Evolutionary conservation across 805 yeast genomes (phyloP), one percentile per base, ranked within the genome.

Genomic region (Cyberlindnera euphorbiae): DNA sequence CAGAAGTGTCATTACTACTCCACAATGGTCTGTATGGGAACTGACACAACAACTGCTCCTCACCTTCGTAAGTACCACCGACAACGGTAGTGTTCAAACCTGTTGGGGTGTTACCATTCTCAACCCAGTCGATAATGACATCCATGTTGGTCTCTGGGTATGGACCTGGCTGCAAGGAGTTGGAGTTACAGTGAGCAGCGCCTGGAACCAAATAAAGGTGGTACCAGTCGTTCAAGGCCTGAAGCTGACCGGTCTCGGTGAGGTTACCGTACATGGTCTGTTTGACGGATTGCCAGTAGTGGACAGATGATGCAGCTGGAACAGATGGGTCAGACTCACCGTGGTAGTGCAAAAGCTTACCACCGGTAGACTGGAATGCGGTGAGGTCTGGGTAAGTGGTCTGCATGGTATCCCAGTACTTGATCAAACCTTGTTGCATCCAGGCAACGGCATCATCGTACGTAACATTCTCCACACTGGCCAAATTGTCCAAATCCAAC

Each of bases 251-350:
- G 11, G 13, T 24, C n/a, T 22, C 22, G 18, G 33, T 31, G 33
- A 23, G 22, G 22, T 24, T 24, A 8, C 21, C 18, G 21, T 31
- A 31, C 33, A 31, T 31, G 33, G 13, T n/a, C 14, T 31, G 14
- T 15, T 22, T 31, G 10, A 31, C 26, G 16, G 33, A 22, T 24
- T 31, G 33, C 33, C 33, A 31, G 28, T 31, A 31, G 33, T 31
- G 33, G 28, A 31, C 21, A 6, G 33, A 31, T 16, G 33, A 31
- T 11, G 33, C 33, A 23, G 28, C 28, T 15, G 33, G 33, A 21
- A 31, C 18, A 24, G 33, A 31, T 15, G 33, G 33, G 16, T 31
- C 33, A 14, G 33, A 22, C 18, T 31, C 33, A 23, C 33, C 33
- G 26, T 31, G 33, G 14, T 22, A 31, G 26, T 31, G 33, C 11